Base-by-base conservation (phyloP, 129 eudicot genomes). In the Helianthus tuberosus region DNA sequence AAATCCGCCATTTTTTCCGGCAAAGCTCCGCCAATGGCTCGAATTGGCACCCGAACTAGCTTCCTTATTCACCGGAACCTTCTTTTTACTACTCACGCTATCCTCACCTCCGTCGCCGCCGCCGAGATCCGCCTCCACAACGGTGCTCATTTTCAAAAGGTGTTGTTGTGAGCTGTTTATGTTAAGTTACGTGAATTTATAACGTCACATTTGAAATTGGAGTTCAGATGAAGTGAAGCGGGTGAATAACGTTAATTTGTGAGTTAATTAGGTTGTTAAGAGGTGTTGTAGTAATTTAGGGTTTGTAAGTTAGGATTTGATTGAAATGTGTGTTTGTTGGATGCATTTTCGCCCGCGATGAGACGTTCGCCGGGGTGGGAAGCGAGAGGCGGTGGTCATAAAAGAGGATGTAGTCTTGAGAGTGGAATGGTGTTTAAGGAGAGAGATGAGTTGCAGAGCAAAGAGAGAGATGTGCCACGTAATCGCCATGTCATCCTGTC, bases 381-480 rank as follows among this genome's bases (percentile, higher is more conserved):
- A 74, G 62, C 62, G 11, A 82, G 85, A 68, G 80, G 70, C 10
- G 98, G 89, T 23, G 84, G 81, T 80, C 98, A 93, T 85, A 90
- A 90, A 71, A 83, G 98, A 83, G 96, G 98, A 53, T 87, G 89
- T 7, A 93, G 98, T 86, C 89, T 93, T 25, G 98, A 86, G 83
- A 81, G 86, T 73, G 96, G 97, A 59, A 72, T 90, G 47, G 71
- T 72, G 50, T 75, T 76, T 43, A 86, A 66, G 44, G 96, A 85
- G 29, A 94, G 81, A 71, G 98, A 87, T 62, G 98, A 88, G 78
- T 86, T 88, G 86, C 98, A 88, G 80, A 85, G 61, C 75, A 88
- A 81, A 77, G 98, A 94, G 74, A 82, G 68, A 9, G 97, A 90
- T 23, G 84, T n/a, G n/a, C n/a, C n/a, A n/a, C n/a, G n/a, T n/a